phyloP scores from a whole-genome alignment of 768 basidiomycete genomes.

The Lyophyllum semitale region DNA sequence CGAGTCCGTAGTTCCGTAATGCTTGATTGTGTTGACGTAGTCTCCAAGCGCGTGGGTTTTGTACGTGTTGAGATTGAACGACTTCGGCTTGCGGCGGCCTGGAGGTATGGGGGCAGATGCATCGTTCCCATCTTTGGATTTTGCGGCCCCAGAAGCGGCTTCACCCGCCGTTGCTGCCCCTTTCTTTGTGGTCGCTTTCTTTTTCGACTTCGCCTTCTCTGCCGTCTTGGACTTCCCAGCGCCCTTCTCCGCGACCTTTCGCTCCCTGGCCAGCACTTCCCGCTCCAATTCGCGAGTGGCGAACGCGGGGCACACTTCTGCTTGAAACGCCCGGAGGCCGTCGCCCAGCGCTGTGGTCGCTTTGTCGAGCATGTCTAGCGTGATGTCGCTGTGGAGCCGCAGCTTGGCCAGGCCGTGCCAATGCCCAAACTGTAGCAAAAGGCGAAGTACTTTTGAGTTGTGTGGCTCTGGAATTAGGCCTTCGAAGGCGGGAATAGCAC shows the following conservation, averaged over 20 bases:
- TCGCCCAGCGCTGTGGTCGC: conserved; percentile 21
- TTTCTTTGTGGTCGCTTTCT: no score
- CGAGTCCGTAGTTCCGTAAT: conserved; percentile 32
- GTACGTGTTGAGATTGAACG: conserved; percentile 24
- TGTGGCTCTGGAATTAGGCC: conserved; percentile 13
- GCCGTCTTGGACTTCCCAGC: no score
- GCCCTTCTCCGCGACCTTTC: no score
- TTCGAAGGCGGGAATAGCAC: conserved; percentile 11
- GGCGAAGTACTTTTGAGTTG: conserved; percentile 16
- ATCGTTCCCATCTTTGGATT: neutral
- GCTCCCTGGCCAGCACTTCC: neutral
- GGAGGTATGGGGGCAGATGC: neutral
- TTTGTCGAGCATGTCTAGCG: conserved; percentile 11
- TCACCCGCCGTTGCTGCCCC: no score
- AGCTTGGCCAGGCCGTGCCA: conserved; percentile 32
- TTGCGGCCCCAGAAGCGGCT: no score
- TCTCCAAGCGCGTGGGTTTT: conserved; percentile 33
- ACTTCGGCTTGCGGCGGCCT: neutral
- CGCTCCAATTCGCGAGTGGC: neutral
- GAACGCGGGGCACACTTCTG: neutral
- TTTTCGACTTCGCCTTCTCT: neutral
- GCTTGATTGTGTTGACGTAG: conserved; percentile 21
- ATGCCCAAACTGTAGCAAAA: conserved; percentile 25
- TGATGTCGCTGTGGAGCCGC: conserved; percentile 3
- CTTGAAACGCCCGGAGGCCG: conserved; percentile 23